Evolutionary conservation across 345 rosid species (phyloP).

Genomic region (Salix viminalis): DNA sequence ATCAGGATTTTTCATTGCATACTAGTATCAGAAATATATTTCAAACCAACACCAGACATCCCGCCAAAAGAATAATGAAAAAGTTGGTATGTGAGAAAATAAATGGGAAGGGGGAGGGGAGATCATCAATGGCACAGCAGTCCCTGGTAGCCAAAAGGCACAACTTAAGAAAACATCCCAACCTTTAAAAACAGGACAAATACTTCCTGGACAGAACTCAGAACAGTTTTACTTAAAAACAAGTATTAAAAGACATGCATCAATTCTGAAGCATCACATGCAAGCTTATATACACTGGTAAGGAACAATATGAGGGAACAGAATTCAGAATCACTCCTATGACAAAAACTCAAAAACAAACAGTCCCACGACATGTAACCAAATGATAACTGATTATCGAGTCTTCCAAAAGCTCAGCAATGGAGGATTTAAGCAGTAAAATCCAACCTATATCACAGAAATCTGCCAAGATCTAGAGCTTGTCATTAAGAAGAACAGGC

Average conservation of each 20-base stretch:
- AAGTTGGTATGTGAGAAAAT: too few species aligned
- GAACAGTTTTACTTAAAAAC: neutral
- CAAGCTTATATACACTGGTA: neutral
- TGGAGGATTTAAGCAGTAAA: too few species aligned
- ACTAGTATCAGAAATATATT: neutral
- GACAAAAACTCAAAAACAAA: neutral
- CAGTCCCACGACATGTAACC: neutral
- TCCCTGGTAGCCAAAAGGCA: neutral
- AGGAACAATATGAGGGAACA: neutral
- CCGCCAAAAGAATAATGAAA: neutral
- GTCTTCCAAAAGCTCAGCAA: too few species aligned
- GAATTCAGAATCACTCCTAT: neutral
- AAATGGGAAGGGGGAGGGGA: neutral
- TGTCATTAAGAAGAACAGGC: neutral
- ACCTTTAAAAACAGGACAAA: neutral
- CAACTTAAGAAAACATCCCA: neutral
- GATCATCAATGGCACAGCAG: neutral
- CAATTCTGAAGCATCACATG: neutral
- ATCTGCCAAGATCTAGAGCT: neutral
- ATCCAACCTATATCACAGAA: too few species aligned
- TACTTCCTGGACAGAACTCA: neutral
- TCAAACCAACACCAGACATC: neutral
- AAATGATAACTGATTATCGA: neutral
- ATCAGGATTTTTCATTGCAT: constrained; percentile 1
- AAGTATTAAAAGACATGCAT: neutral